A percentile compares a stretch with the other conserved stretches of the same genome.
Conservation (phyloP, 2,329 filamentous ascomycete species). For the Sclerotinia subarctica region DNA sequence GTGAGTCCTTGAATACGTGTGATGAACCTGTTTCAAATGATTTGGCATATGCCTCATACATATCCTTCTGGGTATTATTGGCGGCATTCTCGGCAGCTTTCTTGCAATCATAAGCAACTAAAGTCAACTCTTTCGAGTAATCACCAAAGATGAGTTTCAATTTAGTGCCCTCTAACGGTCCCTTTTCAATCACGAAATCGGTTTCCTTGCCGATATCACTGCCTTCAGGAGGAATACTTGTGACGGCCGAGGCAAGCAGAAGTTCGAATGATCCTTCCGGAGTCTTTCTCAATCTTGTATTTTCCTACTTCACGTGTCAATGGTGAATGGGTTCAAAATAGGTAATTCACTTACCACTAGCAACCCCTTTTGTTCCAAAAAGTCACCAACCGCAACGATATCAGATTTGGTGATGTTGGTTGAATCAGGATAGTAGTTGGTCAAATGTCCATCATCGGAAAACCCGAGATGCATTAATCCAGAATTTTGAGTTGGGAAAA, state of each 20-base stretch:
- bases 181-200: slow-evolving; percentile 58
- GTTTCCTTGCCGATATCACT: slow-evolving; percentile 67
- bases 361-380: slow-evolving; percentile 68
- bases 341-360: slow-evolving; percentile 46
- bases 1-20: slow-evolving; percentile 74
- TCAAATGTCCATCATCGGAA: slow-evolving; percentile 71
- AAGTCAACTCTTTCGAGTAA: slow-evolving; percentile 66
- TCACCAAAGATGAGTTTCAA: slow-evolving; percentile 74
- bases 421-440: slow-evolving; percentile 78
- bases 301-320: slow-evolving; percentile 49
- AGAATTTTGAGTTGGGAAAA: slow-evolving; percentile 64
- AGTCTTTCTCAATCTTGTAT: slow-evolving; percentile 71
- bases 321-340: background rate
- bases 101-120: slow-evolving; percentile 63
- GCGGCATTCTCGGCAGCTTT: slow-evolving; percentile 66
- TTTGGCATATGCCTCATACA: slow-evolving; percentile 70
- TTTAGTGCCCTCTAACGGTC: slow-evolving; percentile 61
- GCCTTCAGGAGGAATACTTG: slow-evolving; percentile 56
- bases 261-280: slow-evolving; percentile 64
- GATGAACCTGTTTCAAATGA: slow-evolving; percentile 74
- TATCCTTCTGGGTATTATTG: slow-evolving; percentile 71
- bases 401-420: slow-evolving; percentile 70
- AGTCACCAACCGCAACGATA: slow-evolving; percentile 68
- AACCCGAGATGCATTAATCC: slow-evolving; percentile 74
- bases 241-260: slow-evolving; percentile 67